These are phyloP conservation scores for Penicillium bialowiezense DNA, from an alignment of 495 filamentous ascomycete species.

Conservation along the genomic window DNA sequence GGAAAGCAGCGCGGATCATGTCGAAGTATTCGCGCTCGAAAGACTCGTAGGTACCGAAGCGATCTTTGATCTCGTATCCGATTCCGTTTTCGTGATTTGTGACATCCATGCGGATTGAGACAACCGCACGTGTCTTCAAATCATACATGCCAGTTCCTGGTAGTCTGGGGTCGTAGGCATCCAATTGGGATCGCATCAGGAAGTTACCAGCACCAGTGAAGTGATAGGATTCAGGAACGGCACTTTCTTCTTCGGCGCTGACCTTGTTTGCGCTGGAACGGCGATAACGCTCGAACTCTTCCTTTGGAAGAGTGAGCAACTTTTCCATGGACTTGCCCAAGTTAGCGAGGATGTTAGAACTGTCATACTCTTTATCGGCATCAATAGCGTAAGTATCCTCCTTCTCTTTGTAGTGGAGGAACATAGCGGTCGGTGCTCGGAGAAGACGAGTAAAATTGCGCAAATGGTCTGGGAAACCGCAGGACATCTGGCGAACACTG, in stretches of 20 bases:
- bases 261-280: constrained; percentile 59
- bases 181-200: constrained; percentile 92
- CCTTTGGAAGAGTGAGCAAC: constrained; percentile 75
- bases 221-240: constrained; percentile 73
- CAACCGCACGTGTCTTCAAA: constrained; percentile 89
- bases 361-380: constrained; percentile 90
- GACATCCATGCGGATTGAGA: constrained; percentile 84
- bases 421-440: constrained; percentile 72
- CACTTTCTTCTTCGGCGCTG: constrained; percentile 61
- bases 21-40: constrained; percentile 96
- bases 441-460: constrained; percentile 68
- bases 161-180: constrained; percentile 81
- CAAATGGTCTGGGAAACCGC: constrained; percentile 56
- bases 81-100: constrained; percentile 66
- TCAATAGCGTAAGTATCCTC: constrained; percentile 93
- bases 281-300: constrained; percentile 82
- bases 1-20: constrained; percentile 90
- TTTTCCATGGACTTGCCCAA: constrained; percentile 97
- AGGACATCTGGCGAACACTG: constrained; percentile 62
- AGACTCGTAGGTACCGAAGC: constrained; percentile 76
- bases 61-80: constrained; percentile 81
- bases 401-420: constrained; percentile 80
- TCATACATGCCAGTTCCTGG: constrained; percentile 96
- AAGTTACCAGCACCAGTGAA: constrained; percentile 89
- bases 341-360: constrained; percentile 79